Evolutionary conservation across 108 stramenopile species (phyloP), one percentile per base, ranked within the genome.

Genomic region (Ochromonas danica): DNA sequence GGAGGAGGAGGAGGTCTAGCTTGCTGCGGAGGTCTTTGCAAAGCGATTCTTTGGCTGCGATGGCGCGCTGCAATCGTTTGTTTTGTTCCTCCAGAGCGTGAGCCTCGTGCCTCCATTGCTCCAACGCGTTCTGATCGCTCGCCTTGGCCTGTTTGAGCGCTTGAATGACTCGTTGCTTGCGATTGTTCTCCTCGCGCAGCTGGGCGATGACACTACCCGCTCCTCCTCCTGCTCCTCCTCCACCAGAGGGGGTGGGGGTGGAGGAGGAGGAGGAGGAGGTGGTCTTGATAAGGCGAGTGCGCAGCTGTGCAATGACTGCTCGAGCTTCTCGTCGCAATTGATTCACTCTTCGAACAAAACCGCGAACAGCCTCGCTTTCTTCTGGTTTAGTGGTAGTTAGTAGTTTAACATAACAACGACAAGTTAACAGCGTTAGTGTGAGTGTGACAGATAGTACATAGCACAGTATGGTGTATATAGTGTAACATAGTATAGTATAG

Each of bases 91-190:
- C 72, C 40, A 45, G 31, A 6, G 14, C 40, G 6, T 28, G 3
- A 25, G 51, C 43, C 72, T 75, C 72, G 10, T 27, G 3, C 31
- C 41, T 75, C 72, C 72, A 75, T 41, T 60, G 72, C 72, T 27
- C 72, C 40, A 75, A 36, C 31, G 72, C 72, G 28, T 75, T 60
- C 10, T 10, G 6, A 36, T 75, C 72, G 72, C 72, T 75, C 6
- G 14, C 10, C 40, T 36, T 38, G 14, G 43, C 51, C 40, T 30
- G 40, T 41, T 75, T 75, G 3, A 75, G 31, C 31, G 72, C 14
- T 36, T 6, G 14, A 36, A 75, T 6, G 28, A 75, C 27, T 36
- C 38, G 6, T 33, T 6, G 10, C 31, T 75, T 75, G 10, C 72
- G 36, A 3, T 6, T 31, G 31, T 27, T 36, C 10, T 75, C 72